Evolutionary conservation across 2,329 filamentous ascomycete genomes (phyloP).

Genomic region (Trichophyton schoenleinii): DNA sequence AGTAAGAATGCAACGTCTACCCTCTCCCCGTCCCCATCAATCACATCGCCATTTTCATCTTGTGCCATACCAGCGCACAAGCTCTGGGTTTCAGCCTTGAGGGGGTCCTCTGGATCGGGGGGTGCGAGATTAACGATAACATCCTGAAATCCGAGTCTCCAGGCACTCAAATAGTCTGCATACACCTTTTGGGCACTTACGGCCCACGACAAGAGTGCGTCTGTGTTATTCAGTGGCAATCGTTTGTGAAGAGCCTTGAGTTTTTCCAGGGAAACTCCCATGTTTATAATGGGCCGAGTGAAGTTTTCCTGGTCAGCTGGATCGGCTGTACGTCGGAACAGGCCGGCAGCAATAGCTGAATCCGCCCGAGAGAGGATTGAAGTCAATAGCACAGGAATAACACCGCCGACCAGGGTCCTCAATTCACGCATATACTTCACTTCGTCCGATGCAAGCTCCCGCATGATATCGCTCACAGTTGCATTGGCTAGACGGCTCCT

Average conservation of each 20-base stretch:
- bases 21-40: constrained; percentile 67
- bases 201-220: constrained; percentile 68
- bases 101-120: constrained; percentile 49
- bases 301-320: constrained; percentile 49
- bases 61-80: constrained; percentile 44
- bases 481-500: constrained; percentile 54
- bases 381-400: constrained; percentile 80
- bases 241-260: constrained; percentile 68
- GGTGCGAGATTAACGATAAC: constrained; percentile 86
- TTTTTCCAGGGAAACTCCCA: constrained; percentile 82
- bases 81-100: constrained; percentile 35
- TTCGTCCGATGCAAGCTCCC: constrained; percentile 73
- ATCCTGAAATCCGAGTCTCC: constrained; percentile 89
- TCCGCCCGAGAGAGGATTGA: constrained; percentile 66
- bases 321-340: constrained; percentile 50
- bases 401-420: constrained; percentile 84
- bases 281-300: constrained; percentile 79
- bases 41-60: constrained; percentile 48
- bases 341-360: constrained; percentile 49
- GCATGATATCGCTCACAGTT: constrained; percentile 62
- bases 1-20: constrained; percentile 90
- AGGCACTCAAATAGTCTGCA: constrained; percentile 70
- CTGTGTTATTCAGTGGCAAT: constrained; percentile 60
- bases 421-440: constrained; percentile 79
- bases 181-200: constrained; percentile 67